Conservation (phyloP, 768 basidiomycete species). For the Boletus huronensis region DNA sequence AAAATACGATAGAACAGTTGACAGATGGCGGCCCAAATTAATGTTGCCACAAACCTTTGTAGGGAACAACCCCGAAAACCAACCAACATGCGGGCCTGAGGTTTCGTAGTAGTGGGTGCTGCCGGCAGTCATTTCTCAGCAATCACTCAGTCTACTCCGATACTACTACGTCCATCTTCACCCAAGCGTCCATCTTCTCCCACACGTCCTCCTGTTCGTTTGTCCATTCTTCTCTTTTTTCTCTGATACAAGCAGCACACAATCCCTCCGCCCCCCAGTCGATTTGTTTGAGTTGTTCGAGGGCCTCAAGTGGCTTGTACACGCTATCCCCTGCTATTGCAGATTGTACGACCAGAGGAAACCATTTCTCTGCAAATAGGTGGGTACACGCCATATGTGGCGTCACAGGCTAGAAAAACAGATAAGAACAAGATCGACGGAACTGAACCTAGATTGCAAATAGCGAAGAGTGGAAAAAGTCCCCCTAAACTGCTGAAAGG, state of each 20-base stretch:
- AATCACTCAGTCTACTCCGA: constrained; percentile 7
- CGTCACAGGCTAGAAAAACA: constrained; percentile 42
- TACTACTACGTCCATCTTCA: constrained; percentile 22
- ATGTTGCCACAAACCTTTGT: background rate
- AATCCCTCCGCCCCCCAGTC: constrained; percentile 60
- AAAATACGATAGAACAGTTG: too few species aligned
- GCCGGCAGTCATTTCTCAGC: background rate
- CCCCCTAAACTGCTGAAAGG: background rate
- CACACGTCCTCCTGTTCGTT: constrained; percentile 58
- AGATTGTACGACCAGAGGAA: constrained; percentile 63
- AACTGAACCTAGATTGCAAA: background rate
- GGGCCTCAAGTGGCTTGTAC: constrained; percentile 68
- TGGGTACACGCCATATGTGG: constrained; percentile 74
- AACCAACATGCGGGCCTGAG: background rate
- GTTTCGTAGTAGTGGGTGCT: background rate
- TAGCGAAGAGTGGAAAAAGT: background rate
- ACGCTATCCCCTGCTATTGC: constrained; percentile 61
- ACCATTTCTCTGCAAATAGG: constrained; percentile 68
- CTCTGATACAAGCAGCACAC: constrained; percentile 53
- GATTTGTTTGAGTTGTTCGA: constrained; percentile 54
- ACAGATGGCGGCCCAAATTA: background rate
- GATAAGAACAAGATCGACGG: background rate
- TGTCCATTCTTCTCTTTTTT: constrained; percentile 66
- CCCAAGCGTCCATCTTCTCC: constrained; percentile 59
- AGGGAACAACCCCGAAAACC: background rate